Base-by-base conservation (phyloP, 2,329 filamentous ascomycete species). In the Fusarium concolor region DNA sequence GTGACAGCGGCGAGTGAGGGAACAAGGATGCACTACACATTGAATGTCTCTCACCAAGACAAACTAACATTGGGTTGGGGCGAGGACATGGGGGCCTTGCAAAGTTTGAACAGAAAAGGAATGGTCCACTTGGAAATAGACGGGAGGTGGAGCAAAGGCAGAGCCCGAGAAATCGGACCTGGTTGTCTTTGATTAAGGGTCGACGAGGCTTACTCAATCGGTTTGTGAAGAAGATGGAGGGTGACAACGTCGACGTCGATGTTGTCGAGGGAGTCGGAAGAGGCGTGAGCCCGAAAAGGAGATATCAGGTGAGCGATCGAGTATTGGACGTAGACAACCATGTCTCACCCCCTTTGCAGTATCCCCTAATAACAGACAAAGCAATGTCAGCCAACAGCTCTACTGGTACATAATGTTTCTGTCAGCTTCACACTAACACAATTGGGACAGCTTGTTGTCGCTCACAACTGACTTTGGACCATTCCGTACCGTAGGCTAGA, bases 141-240 rank as follows among this genome's bases (percentile, higher is more conserved):
- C 68, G 70, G 72, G 67, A 67, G 71, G 72, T 74, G 72, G 72
- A 71, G 62, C 53, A 53, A 69, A 57, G 56, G 55, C 60, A 59
- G 62, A 62, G 68, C 64, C 71, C 68, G 66, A 71, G 70, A 72
- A 59, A 65, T 62, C 51, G 71, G 71, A 62, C 71, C 70, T 74
- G 63, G 60, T 59, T 71, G 52, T 58, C 57, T 72, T 74, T 74
- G 72, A 74, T 74, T 74, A 74, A 74, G 72, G 72, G 71, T 74
- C 68, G 67, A 65, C 71, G 68, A 74, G 72, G 71, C 72, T 74
- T 74, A 68, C 47, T 63, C 53, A 65, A 56, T 64, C 53, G 29
- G 52, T 45, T 69, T 55, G 44, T 52, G 57, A 72, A 58, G 42
- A 62, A 64, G 58, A 57, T 70, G 60, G 56, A 64, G 59, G 65